Evolutionary conservation across 1,284 basidiomycete species (phyloP), one percentile per base, ranked within the genome.

Genomic region (Erythrobasidium hasegawianum): DNA sequence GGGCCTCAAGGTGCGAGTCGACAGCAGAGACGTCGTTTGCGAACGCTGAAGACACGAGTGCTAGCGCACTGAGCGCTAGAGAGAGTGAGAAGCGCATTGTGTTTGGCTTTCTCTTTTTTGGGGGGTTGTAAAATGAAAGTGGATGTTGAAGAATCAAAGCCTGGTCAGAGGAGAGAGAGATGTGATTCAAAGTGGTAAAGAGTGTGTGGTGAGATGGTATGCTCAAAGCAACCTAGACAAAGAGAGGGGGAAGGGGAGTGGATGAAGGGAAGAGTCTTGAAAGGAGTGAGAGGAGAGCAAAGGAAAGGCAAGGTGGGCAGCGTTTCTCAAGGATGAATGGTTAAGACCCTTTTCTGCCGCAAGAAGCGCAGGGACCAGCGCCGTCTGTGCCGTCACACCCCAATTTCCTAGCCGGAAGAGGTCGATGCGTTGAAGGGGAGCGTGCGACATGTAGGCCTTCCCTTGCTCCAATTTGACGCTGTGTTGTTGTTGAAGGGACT

Each of bases 51-150:
- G 22, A 39, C 52, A 22, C 50, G 9, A 53, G 43, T 41, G 56
- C 43, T 3, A 58, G 20, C 7, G 61, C 52, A 16, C 22, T 11
- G 5, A 45, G 26, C 10, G 40, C 57, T 20, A 47, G 53, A 24
- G 54, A 39, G 62, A 57, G 22, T 47, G 43, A 27, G 55, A 40
- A 11, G 62, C 62, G 62, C 62, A 65, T 65, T 22, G 53, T 16
- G 40, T 9, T 41, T 38, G 39, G 38, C 29, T 52, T 16, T 24
- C 29, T 18, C 40, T 4, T 57, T 41, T 41, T 16, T 5, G 45
- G 41, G 20, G 61, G 40, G 61, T 45, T 50, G 38, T 11, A 47
- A 24, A 33, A 33, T 33, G 33, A 33, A 11, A 33, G 33, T 57
- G 55, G 18, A 57, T 16, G 39, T 24, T 57, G 55, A 41, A 57